These are phyloP conservation scores for Gossypium ekmanianum DNA, from an alignment of 345 rosid species.

Conservation along the genomic window DNA sequence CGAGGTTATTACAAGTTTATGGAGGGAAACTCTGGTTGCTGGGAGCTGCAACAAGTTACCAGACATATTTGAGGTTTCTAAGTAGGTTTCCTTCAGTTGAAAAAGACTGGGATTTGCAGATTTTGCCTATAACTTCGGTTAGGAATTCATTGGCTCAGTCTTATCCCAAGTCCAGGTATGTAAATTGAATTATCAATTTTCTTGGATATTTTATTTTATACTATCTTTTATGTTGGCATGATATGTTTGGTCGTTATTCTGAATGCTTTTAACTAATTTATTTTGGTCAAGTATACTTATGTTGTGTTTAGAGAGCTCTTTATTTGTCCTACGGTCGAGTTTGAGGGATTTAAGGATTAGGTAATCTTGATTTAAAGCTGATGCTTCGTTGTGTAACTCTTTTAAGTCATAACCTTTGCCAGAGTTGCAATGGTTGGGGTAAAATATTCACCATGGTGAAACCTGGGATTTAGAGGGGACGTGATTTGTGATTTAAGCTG, in stretches of 20 bases:
- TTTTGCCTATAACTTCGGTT: constrained; percentile 62
- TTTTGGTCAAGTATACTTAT: background rate
- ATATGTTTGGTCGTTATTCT: background rate
- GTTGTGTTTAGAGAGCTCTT: background rate
- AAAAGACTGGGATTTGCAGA: constrained; percentile 81
- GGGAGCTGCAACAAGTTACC: constrained; percentile 56
- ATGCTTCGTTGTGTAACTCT: background rate
- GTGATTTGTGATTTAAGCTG: constrained; percentile 2
- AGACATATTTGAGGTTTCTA: constrained; percentile 49
- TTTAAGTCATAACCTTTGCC: background rate
- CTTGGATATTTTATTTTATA: background rate
- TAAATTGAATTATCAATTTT: background rate
- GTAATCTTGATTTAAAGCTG: background rate
- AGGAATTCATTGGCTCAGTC: constrained; percentile 44
- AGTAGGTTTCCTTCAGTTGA: constrained; percentile 52
- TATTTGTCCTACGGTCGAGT: background rate
- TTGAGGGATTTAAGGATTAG: too few species aligned
- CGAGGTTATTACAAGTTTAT: constrained; percentile 41
- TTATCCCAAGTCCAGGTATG: constrained; percentile 65
- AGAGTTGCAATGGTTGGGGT: constrained; percentile 2
- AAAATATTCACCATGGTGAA: too few species aligned
- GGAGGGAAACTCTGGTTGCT: constrained; percentile 59
- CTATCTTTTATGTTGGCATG: background rate
- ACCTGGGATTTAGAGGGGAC: background rate
- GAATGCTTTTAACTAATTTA: too few species aligned